These are phyloP conservation scores for Sporisorium exsertum DNA, from an alignment of 1,284 basidiomycete species.

Conservation along the genomic window DNA sequence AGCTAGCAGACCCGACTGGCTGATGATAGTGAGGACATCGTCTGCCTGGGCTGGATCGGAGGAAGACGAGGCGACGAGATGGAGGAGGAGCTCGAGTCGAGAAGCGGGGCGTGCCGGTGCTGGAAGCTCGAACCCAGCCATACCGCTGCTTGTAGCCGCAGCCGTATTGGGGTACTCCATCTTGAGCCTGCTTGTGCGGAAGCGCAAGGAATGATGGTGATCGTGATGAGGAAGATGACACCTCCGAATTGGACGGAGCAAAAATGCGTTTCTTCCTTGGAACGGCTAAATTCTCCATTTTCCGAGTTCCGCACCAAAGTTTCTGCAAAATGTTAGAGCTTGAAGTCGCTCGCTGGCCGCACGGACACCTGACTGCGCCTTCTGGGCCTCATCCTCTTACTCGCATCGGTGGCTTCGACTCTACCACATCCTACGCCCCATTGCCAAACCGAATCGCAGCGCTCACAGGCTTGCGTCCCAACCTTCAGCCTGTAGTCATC, in stretches of 20 bases:
- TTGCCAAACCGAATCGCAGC: background rate
- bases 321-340: conserved; percentile 2
- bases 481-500: background rate
- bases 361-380: conserved; percentile 3
- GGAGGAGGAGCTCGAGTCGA: conserved; percentile 42
- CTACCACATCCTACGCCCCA: conserved; percentile 2
- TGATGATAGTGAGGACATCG: conserved; percentile 26
- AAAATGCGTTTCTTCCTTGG: background rate
- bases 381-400: background rate
- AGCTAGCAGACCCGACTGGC: conserved; percentile 31
- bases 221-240: conserved; percentile 5
- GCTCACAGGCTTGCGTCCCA: no score
- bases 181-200: background rate
- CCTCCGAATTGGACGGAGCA: background rate
- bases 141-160: conserved; percentile 8
- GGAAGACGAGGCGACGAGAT: conserved; percentile 22
- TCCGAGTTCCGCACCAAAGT: conserved; percentile 25
- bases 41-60: conserved; percentile 20
- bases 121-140: conserved; percentile 24
- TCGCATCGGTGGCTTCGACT: background rate
- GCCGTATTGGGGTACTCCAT: conserved; percentile 8
- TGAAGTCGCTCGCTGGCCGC: background rate
- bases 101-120: conserved; percentile 23
- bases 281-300: conserved; percentile 12
- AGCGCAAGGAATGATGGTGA: background rate